Evolutionary conservation across 2,329 filamentous ascomycete species (phyloP).

Genomic region (Amauroascus verrucosus): DNA sequence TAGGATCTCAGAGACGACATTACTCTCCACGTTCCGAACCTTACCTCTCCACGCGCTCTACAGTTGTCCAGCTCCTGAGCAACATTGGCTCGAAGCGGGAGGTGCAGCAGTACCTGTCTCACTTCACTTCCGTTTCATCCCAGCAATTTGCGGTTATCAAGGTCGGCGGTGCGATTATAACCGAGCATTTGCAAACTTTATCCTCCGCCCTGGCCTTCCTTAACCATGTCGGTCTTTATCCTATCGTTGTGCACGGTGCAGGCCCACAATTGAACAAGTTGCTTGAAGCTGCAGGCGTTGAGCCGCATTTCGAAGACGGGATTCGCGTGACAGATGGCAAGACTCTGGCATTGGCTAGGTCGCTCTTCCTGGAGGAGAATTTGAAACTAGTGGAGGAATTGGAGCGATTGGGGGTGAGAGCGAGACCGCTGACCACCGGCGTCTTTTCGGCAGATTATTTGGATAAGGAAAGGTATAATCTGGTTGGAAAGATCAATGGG

Average conservation of each 20-base stretch:
- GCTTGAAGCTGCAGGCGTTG: constrained; percentile 79
- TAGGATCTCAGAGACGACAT: constrained; percentile 29
- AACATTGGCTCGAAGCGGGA: constrained; percentile 95
- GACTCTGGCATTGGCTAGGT: constrained; percentile 80
- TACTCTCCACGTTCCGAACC: constrained; percentile 40
- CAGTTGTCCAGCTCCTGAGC: constrained; percentile 81
- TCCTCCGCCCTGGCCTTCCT: constrained; percentile 83
- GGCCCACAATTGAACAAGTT: constrained; percentile 91
- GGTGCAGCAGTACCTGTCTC: constrained; percentile 92
- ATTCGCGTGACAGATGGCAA: constrained; percentile 93
- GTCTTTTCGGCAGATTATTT: constrained; percentile 91
- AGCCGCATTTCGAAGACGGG: constrained; percentile 92
- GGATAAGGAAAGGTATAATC: constrained; percentile 90
- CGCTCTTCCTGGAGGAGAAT: constrained; percentile 92
- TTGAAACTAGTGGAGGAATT: constrained; percentile 81
- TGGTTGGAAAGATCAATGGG: constrained; percentile 88
- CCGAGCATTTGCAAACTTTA: constrained; percentile 84
- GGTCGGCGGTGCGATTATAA: constrained; percentile 91
- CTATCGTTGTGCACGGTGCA: constrained; percentile 88
- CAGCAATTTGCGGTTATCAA: constrained; percentile 98
- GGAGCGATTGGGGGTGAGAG: constrained; percentile 79
- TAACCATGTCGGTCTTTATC: constrained; percentile 88
- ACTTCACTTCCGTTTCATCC: constrained; percentile 92
- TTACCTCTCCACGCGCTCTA: constrained; percentile 59
- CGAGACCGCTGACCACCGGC: constrained; percentile 77